phyloP scores from a whole-genome alignment of 495 filamentous ascomycete species.

The Rhizodiscina lignyota region DNA sequence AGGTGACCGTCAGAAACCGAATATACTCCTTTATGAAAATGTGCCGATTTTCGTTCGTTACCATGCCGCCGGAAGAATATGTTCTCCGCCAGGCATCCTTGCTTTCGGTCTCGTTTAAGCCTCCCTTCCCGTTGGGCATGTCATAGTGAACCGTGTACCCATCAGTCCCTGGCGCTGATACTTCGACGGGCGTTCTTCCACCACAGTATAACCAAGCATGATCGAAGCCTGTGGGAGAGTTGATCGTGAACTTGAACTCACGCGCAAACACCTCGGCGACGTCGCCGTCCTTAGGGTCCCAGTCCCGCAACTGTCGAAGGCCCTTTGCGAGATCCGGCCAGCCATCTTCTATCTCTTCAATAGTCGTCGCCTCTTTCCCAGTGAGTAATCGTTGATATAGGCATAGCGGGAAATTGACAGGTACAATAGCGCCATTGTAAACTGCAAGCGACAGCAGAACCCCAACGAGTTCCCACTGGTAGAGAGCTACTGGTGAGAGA shows the following conservation, averaged over 20 bases:
- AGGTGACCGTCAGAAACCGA: constrained; percentile 62
- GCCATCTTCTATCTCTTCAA: constrained; percentile 66
- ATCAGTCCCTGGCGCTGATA: constrained; percentile 18
- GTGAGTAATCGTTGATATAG: constrained; percentile 72
- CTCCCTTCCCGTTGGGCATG: background rate
- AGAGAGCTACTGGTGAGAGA: constrained; percentile 58
- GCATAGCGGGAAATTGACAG: constrained; percentile 68
- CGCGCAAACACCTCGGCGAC: constrained; percentile 67
- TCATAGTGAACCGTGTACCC: background rate
- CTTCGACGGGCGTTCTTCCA: constrained; percentile 29
- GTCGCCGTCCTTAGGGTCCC: constrained; percentile 47
- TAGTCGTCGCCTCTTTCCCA: constrained; percentile 41
- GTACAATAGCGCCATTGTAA: constrained; percentile 83
- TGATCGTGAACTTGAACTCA: constrained; percentile 72
- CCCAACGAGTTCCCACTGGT: constrained; percentile 83
- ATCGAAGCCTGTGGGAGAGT: constrained; percentile 15
- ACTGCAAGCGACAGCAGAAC: constrained; percentile 79
- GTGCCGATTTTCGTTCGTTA: constrained; percentile 62
- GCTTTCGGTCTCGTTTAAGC: background rate
- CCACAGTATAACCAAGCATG: no score
- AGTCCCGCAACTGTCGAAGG: constrained; percentile 50
- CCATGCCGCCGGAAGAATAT: no score
- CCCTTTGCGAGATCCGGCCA: constrained; percentile 70
- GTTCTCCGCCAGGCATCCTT: no score
- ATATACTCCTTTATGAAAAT: constrained; percentile 81